Evolutionary conservation across 2,329 filamentous ascomycete genomes (phyloP).

Genomic region (Mariannaea sp.): DNA sequence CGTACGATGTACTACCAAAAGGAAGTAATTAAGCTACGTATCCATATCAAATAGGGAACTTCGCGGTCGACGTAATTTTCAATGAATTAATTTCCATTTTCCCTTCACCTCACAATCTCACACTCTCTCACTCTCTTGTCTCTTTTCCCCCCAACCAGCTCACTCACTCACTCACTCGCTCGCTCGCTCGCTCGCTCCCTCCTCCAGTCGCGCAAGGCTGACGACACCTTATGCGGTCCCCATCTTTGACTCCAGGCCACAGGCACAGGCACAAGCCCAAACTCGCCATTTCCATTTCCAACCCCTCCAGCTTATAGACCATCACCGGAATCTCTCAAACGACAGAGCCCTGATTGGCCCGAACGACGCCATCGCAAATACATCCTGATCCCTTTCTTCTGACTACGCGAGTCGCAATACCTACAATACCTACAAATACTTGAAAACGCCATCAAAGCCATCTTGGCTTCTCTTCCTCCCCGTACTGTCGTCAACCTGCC

Average conservation of each 20-base stretch:
- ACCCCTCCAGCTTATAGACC: neutral
- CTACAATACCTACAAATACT: too few species aligned
- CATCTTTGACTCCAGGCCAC: neutral
- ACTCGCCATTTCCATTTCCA: neutral
- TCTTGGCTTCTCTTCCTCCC: too few species aligned
- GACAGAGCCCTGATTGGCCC: neutral
- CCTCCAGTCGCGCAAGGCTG: conserved; percentile 14
- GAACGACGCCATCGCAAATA: neutral
- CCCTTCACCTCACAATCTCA: conserved; percentile 14
- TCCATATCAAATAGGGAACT: too few species aligned
- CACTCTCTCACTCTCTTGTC: neutral
- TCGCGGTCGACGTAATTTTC: too few species aligned
- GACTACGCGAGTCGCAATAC: too few species aligned
- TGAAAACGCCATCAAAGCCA: too few species aligned
- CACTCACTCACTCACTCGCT: neutral
- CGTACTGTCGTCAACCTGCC: neutral
- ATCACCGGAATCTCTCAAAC: neutral
- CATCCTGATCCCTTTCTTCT: neutral
- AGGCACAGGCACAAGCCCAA: neutral
- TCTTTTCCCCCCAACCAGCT: conserved; percentile 6
- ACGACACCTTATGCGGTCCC: conserved; percentile 15
- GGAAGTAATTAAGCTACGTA: too few species aligned
- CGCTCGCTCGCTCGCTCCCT: neutral
- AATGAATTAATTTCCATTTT: neutral
- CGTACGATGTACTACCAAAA: too few species aligned